phyloP scores from a whole-genome alignment of 2,329 filamentous ascomycete genomes.

The Phoma sp. region DNA sequence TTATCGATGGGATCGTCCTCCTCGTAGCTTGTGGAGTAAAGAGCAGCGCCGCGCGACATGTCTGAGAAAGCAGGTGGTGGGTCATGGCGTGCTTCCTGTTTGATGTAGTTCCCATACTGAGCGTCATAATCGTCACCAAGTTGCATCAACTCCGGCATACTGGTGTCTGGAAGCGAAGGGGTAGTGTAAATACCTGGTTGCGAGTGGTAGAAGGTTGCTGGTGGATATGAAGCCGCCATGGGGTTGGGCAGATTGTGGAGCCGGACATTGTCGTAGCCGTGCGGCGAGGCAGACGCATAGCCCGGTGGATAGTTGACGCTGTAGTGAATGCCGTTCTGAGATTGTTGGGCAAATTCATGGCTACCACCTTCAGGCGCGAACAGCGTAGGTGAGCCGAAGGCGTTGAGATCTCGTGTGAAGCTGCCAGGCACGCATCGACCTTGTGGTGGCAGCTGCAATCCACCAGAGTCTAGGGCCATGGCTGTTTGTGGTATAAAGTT shows the following conservation, averaged over 20 bases:
- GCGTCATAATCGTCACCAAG: conserved; percentile 34
- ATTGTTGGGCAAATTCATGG: conserved; percentile 22
- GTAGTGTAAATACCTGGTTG: conserved; percentile 32
- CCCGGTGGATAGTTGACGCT: conserved; percentile 24
- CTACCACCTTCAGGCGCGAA: conserved; percentile 15
- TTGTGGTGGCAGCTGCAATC: conserved; percentile 31
- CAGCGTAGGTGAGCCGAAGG: conserved; percentile 19
- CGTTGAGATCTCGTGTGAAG: conserved; percentile 18
- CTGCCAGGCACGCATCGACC: conserved; percentile 18
- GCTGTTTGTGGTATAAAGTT: conserved; percentile 8
- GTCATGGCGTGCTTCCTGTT: conserved; percentile 21
- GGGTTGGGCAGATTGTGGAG: conserved; percentile 21
- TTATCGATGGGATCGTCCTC: conserved; percentile 40
- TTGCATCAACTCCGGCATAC: conserved; percentile 30
- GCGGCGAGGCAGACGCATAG: conserved; percentile 28
- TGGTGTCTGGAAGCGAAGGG: conserved; percentile 27
- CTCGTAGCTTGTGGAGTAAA: conserved; percentile 17
- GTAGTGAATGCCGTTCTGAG: conserved; percentile 29
- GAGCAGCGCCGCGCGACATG: conserved; percentile 30
- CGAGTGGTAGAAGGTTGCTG: conserved; percentile 39
- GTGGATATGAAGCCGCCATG: conserved; percentile 34
- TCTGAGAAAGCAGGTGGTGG: conserved; percentile 34
- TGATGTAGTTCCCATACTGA: conserved; percentile 23
- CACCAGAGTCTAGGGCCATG: conserved; percentile 22
- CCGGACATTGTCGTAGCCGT: conserved; percentile 27